phyloP scores from a whole-genome alignment of 768 basidiomycete species.

The Postia placenta region DNA sequence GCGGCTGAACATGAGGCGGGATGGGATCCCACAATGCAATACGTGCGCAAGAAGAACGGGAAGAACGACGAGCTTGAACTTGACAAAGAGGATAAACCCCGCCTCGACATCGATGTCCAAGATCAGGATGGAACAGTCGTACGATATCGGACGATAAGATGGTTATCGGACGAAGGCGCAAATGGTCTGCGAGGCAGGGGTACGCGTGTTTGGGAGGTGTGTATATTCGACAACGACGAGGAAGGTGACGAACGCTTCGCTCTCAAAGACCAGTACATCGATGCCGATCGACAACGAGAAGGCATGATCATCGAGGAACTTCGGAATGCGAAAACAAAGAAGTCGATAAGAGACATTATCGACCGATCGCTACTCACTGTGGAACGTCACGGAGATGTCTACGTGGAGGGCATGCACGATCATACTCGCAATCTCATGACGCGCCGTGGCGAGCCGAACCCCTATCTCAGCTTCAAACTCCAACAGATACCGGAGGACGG shows the following conservation, averaged over 20 bases:
- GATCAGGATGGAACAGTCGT: neutral
- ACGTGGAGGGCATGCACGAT: neutral
- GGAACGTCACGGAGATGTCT: neutral
- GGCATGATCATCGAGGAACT: neutral
- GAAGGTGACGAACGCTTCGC: neutral
- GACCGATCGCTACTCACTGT: neutral
- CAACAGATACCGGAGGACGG: neutral
- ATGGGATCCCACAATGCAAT: slow-evolving; percentile 6
- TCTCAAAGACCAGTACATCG: neutral
- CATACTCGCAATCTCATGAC: neutral
- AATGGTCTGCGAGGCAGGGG: neutral
- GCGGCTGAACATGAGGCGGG: slow-evolving; percentile 1
- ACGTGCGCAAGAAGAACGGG: neutral
- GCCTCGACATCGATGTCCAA: neutral
- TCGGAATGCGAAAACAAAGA: neutral
- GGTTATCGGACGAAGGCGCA: neutral
- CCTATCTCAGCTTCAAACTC: neutral
- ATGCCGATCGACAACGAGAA: neutral
- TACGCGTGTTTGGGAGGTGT: slow-evolving; percentile 7
- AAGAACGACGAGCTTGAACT: neutral
- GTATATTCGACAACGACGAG: neutral
- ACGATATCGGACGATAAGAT: neutral
- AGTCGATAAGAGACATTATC: neutral
- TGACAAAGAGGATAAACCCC: neutral
- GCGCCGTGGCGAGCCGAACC: neutral